Percentiles rank a stretch among this genome's conserved stretches.
Evolutionary conservation across 1,284 basidiomycete species (phyloP).

Genomic region (Boletus semigastroideus): DNA sequence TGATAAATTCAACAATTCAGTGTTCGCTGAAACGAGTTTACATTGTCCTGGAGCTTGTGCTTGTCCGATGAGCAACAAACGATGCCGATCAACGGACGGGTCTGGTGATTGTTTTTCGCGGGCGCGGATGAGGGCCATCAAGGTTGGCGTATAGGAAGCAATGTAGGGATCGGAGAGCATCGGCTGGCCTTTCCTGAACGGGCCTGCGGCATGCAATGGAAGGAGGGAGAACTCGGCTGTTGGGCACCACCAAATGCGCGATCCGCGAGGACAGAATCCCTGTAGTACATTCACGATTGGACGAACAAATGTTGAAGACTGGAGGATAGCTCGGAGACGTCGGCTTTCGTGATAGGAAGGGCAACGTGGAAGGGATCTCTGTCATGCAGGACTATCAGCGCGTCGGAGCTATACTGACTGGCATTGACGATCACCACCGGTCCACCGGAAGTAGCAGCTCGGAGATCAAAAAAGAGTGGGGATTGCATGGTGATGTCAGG

Average conservation of each 20-base stretch:
- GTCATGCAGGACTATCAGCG: neutral
- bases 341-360: neutral
- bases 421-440: neutral
- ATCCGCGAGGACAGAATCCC: constrained; percentile 6
- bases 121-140: constrained; percentile 23
- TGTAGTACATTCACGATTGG: neutral
- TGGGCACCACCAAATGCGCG: constrained; percentile 42
- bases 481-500: too few species aligned
- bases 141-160: constrained; percentile 35
- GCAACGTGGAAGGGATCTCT: neutral
- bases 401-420: neutral
- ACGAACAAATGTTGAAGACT: neutral
- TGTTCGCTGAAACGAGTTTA: neutral
- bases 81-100: neutral
- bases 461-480: neutral
- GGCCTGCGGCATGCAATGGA: constrained; percentile 27
- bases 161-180: constrained; percentile 30
- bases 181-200: neutral
- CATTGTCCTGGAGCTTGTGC: neutral
- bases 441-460: neutral
- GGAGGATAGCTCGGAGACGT: neutral
- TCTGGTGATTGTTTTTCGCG: neutral
- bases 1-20: neutral
- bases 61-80: neutral
- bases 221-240: constrained; percentile 29